Evolutionary conservation across 176 grass and related monocot species (phyloP).

Genomic region (Secale cereale): DNA sequence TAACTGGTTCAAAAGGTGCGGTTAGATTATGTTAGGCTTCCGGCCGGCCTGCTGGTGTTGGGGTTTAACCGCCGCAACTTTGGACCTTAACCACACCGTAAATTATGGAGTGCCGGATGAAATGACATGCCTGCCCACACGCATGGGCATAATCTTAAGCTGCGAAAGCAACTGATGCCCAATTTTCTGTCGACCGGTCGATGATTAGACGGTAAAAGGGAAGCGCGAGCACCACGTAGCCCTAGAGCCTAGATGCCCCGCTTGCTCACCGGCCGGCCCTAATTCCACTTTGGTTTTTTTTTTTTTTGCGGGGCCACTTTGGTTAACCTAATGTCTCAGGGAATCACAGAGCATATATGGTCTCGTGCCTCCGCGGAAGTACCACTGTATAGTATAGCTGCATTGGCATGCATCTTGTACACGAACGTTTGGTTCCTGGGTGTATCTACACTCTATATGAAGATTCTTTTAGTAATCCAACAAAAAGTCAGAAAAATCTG

Average conservation of each 20-base stretch:
- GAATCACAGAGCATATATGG: no score
- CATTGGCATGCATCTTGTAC: no score
- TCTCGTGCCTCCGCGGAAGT: no score
- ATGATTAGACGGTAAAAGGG: not conserved
- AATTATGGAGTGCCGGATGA: not conserved
- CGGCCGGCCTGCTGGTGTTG: not conserved
- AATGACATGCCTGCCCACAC: not conserved
- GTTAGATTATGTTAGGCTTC: not conserved
- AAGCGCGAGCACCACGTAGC: slow-evolving; percentile 9
- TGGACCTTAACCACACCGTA: slow-evolving; percentile 36
- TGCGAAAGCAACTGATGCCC: slow-evolving; percentile 23
- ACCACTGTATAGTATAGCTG: no score
- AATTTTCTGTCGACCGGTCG: slow-evolving; percentile 10
- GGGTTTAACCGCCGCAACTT: slow-evolving; percentile 58
- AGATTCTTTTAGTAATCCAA: no score
- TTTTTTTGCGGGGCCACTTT: no score
- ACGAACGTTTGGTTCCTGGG: no score
- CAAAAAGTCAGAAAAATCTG: no score
- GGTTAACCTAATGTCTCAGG: not conserved
- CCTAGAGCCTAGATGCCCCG: not conserved
- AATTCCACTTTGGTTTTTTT: not conserved
- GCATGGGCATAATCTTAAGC: slow-evolving; percentile 8
- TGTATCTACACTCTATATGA: no score
- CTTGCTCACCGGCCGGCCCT: not conserved
- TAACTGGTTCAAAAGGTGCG: not conserved